A percentile compares a stretch with the other conserved stretches of the same genome.
Evolutionary conservation across 345 rosid genomes (phyloP).

Genomic region (Murraya koenigii): DNA sequence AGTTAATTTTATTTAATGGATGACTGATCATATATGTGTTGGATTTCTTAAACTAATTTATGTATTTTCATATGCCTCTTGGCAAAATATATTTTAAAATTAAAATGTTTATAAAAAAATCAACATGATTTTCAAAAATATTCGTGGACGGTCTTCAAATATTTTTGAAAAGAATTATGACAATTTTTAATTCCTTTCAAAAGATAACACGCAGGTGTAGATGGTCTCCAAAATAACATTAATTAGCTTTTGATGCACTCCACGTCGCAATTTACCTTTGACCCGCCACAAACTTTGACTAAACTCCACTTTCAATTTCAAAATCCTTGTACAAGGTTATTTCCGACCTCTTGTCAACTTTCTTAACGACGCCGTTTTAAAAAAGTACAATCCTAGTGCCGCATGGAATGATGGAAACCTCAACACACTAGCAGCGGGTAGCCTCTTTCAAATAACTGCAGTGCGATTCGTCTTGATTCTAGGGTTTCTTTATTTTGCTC

Average conservation of each 20-base stretch:
- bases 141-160: no score
- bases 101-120: no score
- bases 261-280: neutral
- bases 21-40: no score
- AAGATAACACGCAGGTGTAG: no score
- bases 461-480: constrained; percentile 29
- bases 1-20: no score
- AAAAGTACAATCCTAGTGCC: neutral
- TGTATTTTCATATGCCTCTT: no score
- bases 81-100: no score
- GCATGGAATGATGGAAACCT: neutral
- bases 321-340: neutral
- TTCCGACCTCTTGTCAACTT: neutral
- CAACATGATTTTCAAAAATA: no score
- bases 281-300: neutral
- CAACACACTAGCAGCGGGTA: neutral
- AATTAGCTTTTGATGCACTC: neutral
- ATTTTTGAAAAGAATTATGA: no score
- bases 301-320: neutral
- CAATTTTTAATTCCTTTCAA: no score
- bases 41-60: no score
- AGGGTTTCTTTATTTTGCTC: constrained; percentile 43
- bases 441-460: neutral
- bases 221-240: no score
- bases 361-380: neutral